Evolutionary conservation across 768 basidiomycete species (phyloP).

Genomic region (Hydnomerulius pinastri): DNA sequence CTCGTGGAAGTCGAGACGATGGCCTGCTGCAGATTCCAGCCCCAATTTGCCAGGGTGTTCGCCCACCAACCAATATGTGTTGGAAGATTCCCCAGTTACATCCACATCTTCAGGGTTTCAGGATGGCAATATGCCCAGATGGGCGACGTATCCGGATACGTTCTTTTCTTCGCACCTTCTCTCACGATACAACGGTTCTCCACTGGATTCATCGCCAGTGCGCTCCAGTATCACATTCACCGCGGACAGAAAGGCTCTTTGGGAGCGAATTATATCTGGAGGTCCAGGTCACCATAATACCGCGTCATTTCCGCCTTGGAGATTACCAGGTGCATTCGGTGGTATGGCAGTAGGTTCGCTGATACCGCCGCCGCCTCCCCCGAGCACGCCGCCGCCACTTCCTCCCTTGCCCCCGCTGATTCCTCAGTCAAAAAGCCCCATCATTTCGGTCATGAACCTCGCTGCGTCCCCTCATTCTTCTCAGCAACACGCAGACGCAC

Average conservation of each 20-base stretch:
- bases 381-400: constrained; percentile 35
- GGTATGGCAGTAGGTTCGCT: no score
- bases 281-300: neutral
- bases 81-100: neutral
- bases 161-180: constrained; percentile 61
- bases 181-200: constrained; percentile 47
- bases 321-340: constrained; percentile 16
- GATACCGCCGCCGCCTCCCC: constrained; percentile 34
- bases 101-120: neutral
- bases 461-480: neutral
- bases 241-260: constrained; percentile 40
- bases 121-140: constrained; percentile 40
- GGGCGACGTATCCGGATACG: constrained; percentile 63
- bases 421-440: constrained; percentile 8
- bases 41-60: constrained; percentile 14
- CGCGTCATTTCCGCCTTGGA: constrained; percentile 21
- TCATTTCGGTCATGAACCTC: neutral
- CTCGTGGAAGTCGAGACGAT: neutral
- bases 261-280: constrained; percentile 38
- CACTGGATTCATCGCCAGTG: constrained; percentile 36
- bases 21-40: neutral
- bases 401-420: constrained; percentile 27
- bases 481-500: neutral
- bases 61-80: neutral
- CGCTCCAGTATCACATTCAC: constrained; percentile 35